These are phyloP conservation scores for Nelumbo lutea DNA, from an alignment of 164 flowering plant genomes.

Conservation along the genomic window DNA sequence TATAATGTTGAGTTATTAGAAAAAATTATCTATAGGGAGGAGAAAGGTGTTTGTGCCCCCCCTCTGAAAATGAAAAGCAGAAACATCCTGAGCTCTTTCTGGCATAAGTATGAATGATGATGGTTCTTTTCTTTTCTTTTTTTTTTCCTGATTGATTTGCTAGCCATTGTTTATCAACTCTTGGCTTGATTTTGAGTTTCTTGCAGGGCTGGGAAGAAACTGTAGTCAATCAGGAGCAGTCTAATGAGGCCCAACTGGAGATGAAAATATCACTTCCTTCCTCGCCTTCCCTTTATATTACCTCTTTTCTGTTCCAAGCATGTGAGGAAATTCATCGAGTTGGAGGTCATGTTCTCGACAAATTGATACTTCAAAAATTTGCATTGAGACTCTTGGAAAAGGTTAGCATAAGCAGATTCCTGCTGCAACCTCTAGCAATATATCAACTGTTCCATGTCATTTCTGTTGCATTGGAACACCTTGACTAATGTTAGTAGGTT, in stretches of 20 bases:
- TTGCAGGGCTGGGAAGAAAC: slow-evolving; percentile 96
- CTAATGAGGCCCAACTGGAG: slow-evolving; percentile 56
- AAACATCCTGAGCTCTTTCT: neutral
- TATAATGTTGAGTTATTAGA: too few relatives aligned
- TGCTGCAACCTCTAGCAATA: neutral
- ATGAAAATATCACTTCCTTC: slow-evolving; percentile 91
- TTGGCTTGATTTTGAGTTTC: neutral
- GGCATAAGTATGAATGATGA: neutral
- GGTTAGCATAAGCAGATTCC: slow-evolving; percentile 31
- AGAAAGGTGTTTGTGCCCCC: too few relatives aligned
- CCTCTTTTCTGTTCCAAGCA: slow-evolving; percentile 71
- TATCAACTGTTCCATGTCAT: neutral
- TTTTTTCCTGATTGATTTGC: neutral
- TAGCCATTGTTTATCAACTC: too few relatives aligned
- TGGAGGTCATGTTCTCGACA: slow-evolving; percentile 97
- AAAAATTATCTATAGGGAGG: too few relatives aligned
- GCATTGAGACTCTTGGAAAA: slow-evolving; percentile 60
- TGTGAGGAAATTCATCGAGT: slow-evolving; percentile 90
- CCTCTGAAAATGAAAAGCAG: too few relatives aligned
- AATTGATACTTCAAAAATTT: slow-evolving; percentile 64
- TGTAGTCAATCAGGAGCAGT: slow-evolving; percentile 69
- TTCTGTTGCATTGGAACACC: slow-evolving; percentile 3
- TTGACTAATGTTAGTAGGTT: too few relatives aligned
- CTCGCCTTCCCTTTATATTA: slow-evolving; percentile 81
- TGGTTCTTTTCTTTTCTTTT: neutral